Evolutionary conservation across 768 basidiomycete genomes (phyloP).

Genomic region (Phylloporus sp.): DNA sequence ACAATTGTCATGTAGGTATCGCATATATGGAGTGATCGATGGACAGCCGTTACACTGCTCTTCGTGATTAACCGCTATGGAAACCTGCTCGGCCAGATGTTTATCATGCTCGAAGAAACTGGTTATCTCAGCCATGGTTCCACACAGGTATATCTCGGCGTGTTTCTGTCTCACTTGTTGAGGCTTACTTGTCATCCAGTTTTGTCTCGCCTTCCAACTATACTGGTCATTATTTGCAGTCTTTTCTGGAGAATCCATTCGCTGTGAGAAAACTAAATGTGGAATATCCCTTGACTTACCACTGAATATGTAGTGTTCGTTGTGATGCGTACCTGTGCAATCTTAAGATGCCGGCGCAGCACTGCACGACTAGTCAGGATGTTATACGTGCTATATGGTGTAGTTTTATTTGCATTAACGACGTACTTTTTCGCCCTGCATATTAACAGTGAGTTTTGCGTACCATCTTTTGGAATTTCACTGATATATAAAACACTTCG

Average conservation of each 20-base stretch:
- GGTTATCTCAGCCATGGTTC: conserved; percentile 18
- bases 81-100: conserved; percentile 17
- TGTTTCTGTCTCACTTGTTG: background rate
- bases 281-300: too few species aligned
- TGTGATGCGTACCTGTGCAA: too few species aligned
- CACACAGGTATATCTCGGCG: background rate
- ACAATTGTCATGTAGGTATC: conserved; percentile 7
- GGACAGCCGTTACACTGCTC: background rate
- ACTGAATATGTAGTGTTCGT: too few species aligned
- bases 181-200: background rate
- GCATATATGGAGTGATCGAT: conserved; percentile 11
- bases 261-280: background rate
- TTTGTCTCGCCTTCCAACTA: conserved; percentile 1
- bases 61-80: conserved; percentile 16
- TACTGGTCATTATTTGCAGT: background rate
- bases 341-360: conserved; percentile 7
- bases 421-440: background rate
- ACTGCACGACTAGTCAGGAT: background rate
- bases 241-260: conserved; percentile 7
- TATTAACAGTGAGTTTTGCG: background rate
- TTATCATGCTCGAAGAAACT: conserved; percentile 19
- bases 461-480: background rate
- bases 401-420: background rate
- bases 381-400: conserved; percentile 10
- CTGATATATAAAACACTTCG: background rate